Evolutionary conservation across 139 green algal species (phyloP).

Genomic region (Tetratostichococcus sp.): DNA sequence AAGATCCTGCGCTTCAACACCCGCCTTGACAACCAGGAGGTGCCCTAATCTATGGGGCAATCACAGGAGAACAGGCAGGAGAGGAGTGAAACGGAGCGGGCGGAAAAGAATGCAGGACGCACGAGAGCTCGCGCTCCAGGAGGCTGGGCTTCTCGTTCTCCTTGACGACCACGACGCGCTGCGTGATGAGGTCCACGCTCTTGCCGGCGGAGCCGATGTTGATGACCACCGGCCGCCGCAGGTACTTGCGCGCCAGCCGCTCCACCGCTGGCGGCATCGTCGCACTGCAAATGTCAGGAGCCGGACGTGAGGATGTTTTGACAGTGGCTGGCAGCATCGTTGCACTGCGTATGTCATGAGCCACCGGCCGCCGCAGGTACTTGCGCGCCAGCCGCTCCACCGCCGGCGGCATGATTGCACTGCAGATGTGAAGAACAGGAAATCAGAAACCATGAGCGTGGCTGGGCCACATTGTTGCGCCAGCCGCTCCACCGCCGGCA

Average conservation of each 20-base stretch:
- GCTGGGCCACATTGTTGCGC: too few species aligned
- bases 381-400: slow-evolving; percentile 89
- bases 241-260: slow-evolving; percentile 82
- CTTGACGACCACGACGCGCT: slow-evolving; percentile 77
- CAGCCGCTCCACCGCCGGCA: slow-evolving; percentile 82
- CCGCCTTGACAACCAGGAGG: too few species aligned
- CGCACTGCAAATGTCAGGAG: slow-evolving; percentile 43
- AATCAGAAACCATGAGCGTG: too few species aligned
- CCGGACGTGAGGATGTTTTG: too few species aligned
- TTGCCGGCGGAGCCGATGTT: slow-evolving; percentile 87
- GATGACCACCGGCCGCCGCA: slow-evolving; percentile 78
- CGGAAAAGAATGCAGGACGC: not conserved
- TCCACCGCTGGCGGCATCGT: slow-evolving; percentile 95
- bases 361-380: slow-evolving; percentile 75
- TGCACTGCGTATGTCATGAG: too few species aligned
- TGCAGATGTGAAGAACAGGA: too few species aligned
- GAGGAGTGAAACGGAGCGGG: not conserved
- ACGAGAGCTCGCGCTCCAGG: slow-evolving; percentile 52
- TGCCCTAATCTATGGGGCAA: too few species aligned
- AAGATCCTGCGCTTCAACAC: too few species aligned
- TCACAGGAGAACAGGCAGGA: not conserved
- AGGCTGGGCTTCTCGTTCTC: slow-evolving; percentile 76
- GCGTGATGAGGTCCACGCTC: slow-evolving; percentile 85
- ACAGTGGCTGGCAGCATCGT: too few species aligned
- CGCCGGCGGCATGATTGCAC: slow-evolving; percentile 90